Base-by-base conservation (phyloP, 805 yeast genomes). In the Candida caryicola region DNA sequence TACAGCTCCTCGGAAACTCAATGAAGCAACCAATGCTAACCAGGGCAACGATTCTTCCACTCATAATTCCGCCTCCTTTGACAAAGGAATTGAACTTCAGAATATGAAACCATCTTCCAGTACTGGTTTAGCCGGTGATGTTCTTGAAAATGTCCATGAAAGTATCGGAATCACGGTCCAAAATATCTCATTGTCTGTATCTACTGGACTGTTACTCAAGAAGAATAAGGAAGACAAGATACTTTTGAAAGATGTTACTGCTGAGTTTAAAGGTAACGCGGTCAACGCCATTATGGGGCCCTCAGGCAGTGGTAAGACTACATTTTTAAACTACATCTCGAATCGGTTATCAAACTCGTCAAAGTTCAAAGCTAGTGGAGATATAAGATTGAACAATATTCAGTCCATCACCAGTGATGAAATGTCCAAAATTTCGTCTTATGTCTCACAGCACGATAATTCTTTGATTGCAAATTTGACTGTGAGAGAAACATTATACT, bases 281-380 rank as follows among this genome's bases (percentile, higher is more conserved):
- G 63, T 69, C 8, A 69, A 68, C 47, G 73, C 60, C 5, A 66
- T 69, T 6, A 68, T 69, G 74, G 74, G 74, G 7, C 74, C 73
- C 1, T 63, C 70, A 7, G 74, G 74, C 14, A 62, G 71, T 43
- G 74, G 73, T 4, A 69, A 69, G 33, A 67, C 73, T 1, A 68
- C 73, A 0, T 46, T 69, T 12, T 50, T 69, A 31, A 67, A 66
- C 36, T 57, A 52, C 34, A 46, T 69, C 23, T 52, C 60, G 2
- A 25, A 44, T n/a, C 40, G 59, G 8, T 43, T 54, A 17, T 26
- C 36, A 28, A 23, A 47, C 12, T 39, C 46, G 2, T 40, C 48
- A 2, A 42, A 45, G 7, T 49, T 48, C 18, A 31, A 40, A 5
- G 33, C 45, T 13, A 43, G 36, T 4, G 59, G 60, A 3, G 23